A percentile compares a stretch with the other conserved stretches of the same genome.
phyloP scores from a whole-genome alignment of 352 stramenopile genomes.

The Globisporangium echinulatum region DNA sequence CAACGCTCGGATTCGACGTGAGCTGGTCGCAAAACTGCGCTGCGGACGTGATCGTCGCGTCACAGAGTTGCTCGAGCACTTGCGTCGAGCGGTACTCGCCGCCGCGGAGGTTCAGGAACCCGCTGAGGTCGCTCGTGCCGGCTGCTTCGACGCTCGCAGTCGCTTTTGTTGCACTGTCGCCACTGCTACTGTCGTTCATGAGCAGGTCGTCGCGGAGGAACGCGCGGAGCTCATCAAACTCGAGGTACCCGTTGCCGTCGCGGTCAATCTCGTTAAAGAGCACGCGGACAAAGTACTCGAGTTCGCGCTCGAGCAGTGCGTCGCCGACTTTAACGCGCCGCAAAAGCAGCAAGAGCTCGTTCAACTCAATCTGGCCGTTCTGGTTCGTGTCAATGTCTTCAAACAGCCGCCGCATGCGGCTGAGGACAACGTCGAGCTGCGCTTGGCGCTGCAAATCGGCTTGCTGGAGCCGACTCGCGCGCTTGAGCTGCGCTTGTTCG shows the following conservation, averaged over 20 bases:
- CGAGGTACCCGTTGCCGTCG: constrained; percentile 86
- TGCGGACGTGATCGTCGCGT: constrained; percentile 41
- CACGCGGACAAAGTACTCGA: constrained; percentile 55
- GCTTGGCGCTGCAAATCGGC: constrained; percentile 42
- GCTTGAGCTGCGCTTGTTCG: constrained; percentile 51
- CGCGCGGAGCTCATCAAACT: constrained; percentile 94
- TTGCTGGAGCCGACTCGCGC: constrained; percentile 48
- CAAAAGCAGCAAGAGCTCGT: constrained; percentile 55
- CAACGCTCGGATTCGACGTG: constrained; percentile 35
- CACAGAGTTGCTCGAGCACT: constrained; percentile 51
- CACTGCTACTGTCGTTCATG: neutral
- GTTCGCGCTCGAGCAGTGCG: constrained; percentile 52
- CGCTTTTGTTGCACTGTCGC: neutral
- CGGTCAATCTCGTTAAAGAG: constrained; percentile 91
- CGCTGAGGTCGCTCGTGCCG: constrained; percentile 39
- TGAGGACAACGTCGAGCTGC: constrained; percentile 45
- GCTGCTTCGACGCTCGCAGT: constrained; percentile 21
- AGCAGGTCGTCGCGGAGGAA: constrained; percentile 52
- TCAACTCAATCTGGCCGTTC: constrained; percentile 57
- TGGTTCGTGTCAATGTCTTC: constrained; percentile 67
- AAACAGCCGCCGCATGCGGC: constrained; percentile 52
- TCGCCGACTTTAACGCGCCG: constrained; percentile 60
- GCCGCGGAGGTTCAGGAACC: constrained; percentile 57
- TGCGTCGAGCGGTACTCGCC: constrained; percentile 64
- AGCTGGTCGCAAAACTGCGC: constrained; percentile 36